Percentiles rank a stretch among this genome's conserved stretches.
Evolutionary conservation across 1,284 basidiomycete species (phyloP).

Genomic region (Singerocomus rubriflavus): DNA sequence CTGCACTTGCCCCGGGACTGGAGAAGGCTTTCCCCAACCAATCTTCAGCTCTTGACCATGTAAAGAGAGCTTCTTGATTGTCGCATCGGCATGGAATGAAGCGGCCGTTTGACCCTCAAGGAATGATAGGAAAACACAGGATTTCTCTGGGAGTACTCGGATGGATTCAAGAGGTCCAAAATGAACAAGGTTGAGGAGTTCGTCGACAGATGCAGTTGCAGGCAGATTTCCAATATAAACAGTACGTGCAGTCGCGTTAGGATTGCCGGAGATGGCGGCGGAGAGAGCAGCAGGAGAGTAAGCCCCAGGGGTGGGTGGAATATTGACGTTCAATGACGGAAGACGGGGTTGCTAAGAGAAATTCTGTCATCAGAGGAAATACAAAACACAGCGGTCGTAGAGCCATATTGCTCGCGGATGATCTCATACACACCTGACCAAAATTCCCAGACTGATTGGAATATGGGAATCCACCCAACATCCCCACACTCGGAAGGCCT

Average conservation of each 20-base stretch:
- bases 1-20: constrained; percentile 81
- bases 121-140: constrained; percentile 97
- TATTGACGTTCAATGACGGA: constrained; percentile 62
- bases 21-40: constrained; percentile 91
- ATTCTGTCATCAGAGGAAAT: constrained; percentile 26
- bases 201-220: constrained; percentile 94
- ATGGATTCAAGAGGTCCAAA: constrained; percentile 97
- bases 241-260: constrained; percentile 78
- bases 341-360: constrained; percentile 52
- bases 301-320: constrained; percentile 49
- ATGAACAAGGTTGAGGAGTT: constrained; percentile 95
- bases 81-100: constrained; percentile 92
- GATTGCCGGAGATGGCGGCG: constrained; percentile 62
- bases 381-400: neutral
- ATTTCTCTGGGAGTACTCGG: constrained; percentile 95
- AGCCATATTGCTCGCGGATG: no score
- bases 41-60: constrained; percentile 95
- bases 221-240: constrained; percentile 98
- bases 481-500: constrained; percentile 66
- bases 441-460: constrained; percentile 65
- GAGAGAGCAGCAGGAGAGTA: constrained; percentile 74
- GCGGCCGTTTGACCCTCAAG: constrained; percentile 87
- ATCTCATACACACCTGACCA: constrained; percentile 48
- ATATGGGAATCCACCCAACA: constrained; percentile 70
- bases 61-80: constrained; percentile 86